Evolutionary conservation across 2,329 filamentous ascomycete species (phyloP), one percentile per base, ranked within the genome.

Genomic region (Colletotrichum lentis): DNA sequence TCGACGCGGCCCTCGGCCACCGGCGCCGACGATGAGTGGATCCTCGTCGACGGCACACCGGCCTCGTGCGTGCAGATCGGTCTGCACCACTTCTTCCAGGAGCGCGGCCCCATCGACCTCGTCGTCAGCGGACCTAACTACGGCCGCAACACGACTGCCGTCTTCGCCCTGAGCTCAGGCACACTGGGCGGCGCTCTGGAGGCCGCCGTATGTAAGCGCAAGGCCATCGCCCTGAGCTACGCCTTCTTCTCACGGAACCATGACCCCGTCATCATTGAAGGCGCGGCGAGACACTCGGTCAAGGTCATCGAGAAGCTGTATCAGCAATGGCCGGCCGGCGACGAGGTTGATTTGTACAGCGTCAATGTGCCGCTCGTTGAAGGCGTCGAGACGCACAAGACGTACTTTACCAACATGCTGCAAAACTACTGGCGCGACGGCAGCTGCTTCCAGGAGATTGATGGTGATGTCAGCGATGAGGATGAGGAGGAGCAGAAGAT

Each of bases 391-490:
- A 77, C 81, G 20, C 85, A 86, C 62, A 93, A 92, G 80, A 88
- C 94, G 4, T 74, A 96, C n/a, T 97, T 90, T 81, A 95, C 96
- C 2, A 82, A 88, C 69, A 91, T 97, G 85, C 81, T 98, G 74
- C 93, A 97, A 80, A 99, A 98, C 78, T 90, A 91, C 75, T 99
- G 96, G 96, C 84, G 83, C 22, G 84, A 86, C n/a, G 92, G 91
- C 3, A 92, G 91, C 65, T 97, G 93, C 76, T 98, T 97, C 78
- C 85, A 93, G 73, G 94, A 93, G 76, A 84, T 95, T 37, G 89
- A 91, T 58, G 87, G 89, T 54, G 85, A 86, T 14, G 83, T 84
- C 3, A 86, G 85, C 4, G 88, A 91, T 60, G 86, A 88, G 64
- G 87, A 88, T 18, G 85, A 90, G 72, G 89, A 92, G 72, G 94